phyloP scores from a whole-genome alignment of 2,329 filamentous ascomycete species.

The Daldinia sp. region DNA sequence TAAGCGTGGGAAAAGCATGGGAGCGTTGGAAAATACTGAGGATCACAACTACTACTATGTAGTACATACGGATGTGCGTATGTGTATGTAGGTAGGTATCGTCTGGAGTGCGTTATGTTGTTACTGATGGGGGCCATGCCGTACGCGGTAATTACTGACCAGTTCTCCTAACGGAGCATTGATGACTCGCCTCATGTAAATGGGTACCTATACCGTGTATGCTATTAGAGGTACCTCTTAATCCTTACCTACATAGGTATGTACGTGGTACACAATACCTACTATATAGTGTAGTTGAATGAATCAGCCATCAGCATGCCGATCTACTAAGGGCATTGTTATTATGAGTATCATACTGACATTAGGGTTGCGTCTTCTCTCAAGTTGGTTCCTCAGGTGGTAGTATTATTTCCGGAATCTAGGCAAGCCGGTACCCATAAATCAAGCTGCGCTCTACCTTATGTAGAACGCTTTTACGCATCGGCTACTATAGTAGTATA shows the following conservation, averaged over 20 bases:
- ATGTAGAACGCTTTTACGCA: conserved; percentile 13
- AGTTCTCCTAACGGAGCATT: neutral
- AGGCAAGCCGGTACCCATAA: conserved; percentile 10
- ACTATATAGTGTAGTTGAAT: neutral
- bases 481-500: too few relatives aligned
- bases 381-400: neutral
- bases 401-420: conserved; percentile 8
- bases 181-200: conserved; percentile 8
- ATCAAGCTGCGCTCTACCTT: conserved; percentile 15
- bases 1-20: conserved; percentile 27
- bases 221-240: too few relatives aligned
- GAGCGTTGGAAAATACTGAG: neutral
- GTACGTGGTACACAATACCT: neutral
- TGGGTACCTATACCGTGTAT: conserved; percentile 1
- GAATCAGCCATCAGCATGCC: conserved; percentile 4
- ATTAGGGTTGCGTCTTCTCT: conserved; percentile 10
- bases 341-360: conserved; percentile 10
- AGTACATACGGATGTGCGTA: neutral
- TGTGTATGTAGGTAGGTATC: neutral
- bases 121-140: neutral
- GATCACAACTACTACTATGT: neutral
- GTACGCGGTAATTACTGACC: conserved; percentile 6
- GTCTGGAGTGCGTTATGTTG: conserved; percentile 8
- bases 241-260: too few relatives aligned
- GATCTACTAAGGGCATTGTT: neutral